A percentile compares a stretch with the other conserved stretches of the same genome.
phyloP scores from a whole-genome alignment of 805 yeast species.

The Ogataea paraovalis region DNA sequence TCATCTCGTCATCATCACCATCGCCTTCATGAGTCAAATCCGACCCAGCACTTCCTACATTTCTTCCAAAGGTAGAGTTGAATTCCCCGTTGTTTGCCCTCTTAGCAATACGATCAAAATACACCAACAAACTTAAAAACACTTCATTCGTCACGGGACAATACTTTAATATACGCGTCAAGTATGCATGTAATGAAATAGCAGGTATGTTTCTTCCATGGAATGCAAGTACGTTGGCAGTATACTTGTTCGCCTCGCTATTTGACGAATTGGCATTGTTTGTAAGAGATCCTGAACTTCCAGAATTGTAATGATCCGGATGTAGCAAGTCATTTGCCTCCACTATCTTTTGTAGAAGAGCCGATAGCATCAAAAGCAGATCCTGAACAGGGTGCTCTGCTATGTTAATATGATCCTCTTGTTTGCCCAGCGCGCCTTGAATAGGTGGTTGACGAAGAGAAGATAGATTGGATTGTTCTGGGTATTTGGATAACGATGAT shows the following conservation, averaged over 20 bases:
- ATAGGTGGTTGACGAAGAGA: constrained; percentile 1
- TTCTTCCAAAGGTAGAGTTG: constrained; percentile 19
- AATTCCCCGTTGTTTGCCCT: constrained; percentile 56
- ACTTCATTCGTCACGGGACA: constrained; percentile 99
- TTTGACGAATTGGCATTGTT: constrained; percentile 11
- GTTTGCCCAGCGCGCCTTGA: constrained; percentile 1
- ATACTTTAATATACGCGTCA: constrained; percentile 86
- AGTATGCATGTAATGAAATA: constrained; percentile 84
- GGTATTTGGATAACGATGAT: constrained; percentile 1
- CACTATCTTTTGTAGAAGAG: constrained; percentile 78
- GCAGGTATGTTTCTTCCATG: constrained; percentile 97
- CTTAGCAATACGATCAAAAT: constrained; percentile 90
- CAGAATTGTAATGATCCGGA: constrained; percentile 56
- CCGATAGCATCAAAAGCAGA: constrained; percentile 77
- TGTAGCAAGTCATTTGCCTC: constrained; percentile 85
- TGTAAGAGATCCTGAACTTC: constrained; percentile 18
- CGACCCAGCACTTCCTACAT: background rate
- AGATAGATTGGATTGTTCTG: constrained; percentile 1
- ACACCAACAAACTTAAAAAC: constrained; percentile 81
- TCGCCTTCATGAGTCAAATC: constrained; percentile 4
- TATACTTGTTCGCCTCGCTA: constrained; percentile 40
- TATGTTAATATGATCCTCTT: constrained; percentile 59
- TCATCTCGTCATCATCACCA: constrained; percentile 22
- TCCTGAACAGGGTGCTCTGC: constrained; percentile 81
- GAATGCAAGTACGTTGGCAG: constrained; percentile 77